Evolutionary conservation across 1,284 basidiomycete species (phyloP).

Genomic region (Ceratobasidium papillatum): DNA sequence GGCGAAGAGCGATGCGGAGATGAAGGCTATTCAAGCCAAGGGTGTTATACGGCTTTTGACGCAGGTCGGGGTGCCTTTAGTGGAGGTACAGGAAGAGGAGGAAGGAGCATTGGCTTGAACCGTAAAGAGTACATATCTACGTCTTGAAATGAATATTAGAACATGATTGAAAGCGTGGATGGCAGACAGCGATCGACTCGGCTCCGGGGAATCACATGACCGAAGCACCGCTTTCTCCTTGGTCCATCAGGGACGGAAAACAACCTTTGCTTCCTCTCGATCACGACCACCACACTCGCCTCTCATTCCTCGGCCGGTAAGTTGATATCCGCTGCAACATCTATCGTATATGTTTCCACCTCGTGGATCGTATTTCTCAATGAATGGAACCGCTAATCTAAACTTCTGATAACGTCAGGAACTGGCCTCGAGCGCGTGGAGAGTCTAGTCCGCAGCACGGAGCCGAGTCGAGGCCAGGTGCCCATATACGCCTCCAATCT

Average conservation of each 20-base stretch:
- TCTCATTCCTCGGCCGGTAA: no score
- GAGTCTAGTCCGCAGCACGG: constrained; percentile 14
- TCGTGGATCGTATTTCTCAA: background rate
- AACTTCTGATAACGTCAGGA: constrained; percentile 6
- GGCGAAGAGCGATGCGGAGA: constrained; percentile 78
- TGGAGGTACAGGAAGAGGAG: background rate
- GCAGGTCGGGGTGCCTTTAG: constrained; percentile 60
- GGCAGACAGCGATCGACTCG: no score
- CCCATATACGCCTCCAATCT: background rate
- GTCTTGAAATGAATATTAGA: no score
- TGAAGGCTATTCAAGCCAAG: constrained; percentile 70
- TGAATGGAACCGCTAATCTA: background rate
- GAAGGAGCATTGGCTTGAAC: constrained; percentile 1
- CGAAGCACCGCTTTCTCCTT: no score
- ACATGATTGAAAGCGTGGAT: no score
- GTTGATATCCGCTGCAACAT: no score
- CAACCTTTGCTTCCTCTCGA: background rate
- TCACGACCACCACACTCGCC: background rate
- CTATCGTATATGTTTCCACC: no score
- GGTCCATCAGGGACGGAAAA: background rate
- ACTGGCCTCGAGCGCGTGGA: background rate
- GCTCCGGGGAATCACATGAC: no score
- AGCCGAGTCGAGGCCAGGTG: background rate
- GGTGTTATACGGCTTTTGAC: constrained; percentile 67
- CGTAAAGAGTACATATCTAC: background rate